Evolutionary conservation across 768 basidiomycete genomes (phyloP).

Genomic region (Auriculariales sp.): DNA sequence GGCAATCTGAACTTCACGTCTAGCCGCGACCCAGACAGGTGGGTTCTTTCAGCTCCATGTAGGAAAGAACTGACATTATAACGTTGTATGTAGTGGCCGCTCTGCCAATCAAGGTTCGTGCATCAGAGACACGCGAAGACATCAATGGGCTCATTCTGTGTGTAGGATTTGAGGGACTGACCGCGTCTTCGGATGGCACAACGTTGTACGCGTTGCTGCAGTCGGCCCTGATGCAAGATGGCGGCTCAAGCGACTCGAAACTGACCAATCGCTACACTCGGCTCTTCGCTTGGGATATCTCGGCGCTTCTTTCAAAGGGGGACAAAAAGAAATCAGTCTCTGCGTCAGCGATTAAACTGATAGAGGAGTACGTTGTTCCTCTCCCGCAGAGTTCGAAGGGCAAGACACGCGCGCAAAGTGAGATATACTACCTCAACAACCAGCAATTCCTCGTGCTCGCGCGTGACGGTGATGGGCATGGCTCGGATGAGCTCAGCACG

Average conservation of each 20-base stretch:
- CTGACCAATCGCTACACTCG: constrained; percentile 37
- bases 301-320: constrained; percentile 9
- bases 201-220: constrained; percentile 50
- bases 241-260: constrained; percentile 26
- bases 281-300: constrained; percentile 40
- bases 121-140: background rate
- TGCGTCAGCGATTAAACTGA: constrained; percentile 15
- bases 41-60: no score
- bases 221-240: constrained; percentile 48
- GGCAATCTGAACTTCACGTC: constrained; percentile 42
- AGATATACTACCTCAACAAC: constrained; percentile 39
- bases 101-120: constrained; percentile 36
- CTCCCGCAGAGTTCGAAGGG: constrained; percentile 36
- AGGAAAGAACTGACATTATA: no score
- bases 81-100: no score
- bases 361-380: constrained; percentile 47
- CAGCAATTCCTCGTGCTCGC: constrained; percentile 44
- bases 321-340: no score
- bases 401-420: constrained; percentile 38
- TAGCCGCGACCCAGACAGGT: constrained; percentile 24
- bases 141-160: background rate
- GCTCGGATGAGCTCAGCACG: constrained; percentile 32
- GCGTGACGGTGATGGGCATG: constrained; percentile 46
- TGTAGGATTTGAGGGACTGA: constrained; percentile 43
- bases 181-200: constrained; percentile 29